Conservation (phyloP, 768 basidiomycete genomes). For the Dioszegia aurantiaca region DNA sequence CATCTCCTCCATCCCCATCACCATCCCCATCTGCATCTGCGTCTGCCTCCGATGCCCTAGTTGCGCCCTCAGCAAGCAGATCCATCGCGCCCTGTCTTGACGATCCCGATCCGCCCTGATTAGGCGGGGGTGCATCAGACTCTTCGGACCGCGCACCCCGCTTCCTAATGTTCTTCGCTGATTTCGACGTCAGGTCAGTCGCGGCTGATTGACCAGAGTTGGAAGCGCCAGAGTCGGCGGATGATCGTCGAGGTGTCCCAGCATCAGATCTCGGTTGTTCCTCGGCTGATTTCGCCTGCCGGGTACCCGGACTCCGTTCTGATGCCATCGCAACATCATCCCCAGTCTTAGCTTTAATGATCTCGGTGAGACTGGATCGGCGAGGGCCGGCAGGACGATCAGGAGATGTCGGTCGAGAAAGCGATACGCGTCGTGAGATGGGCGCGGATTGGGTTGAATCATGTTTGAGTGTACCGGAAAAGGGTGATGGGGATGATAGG, state of each 20-base stretch:
- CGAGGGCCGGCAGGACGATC: slow-evolving; percentile 7
- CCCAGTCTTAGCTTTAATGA: slow-evolving; percentile 33
- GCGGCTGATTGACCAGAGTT: too few relatives aligned
- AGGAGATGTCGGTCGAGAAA: slow-evolving; percentile 33
- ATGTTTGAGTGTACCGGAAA: not conserved
- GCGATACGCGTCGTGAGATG: slow-evolving; percentile 12
- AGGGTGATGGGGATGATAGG: slow-evolving; percentile 1
- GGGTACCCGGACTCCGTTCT: slow-evolving; percentile 2
- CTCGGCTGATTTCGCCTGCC: not conserved
- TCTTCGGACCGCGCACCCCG: not conserved
- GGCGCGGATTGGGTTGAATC: slow-evolving; percentile 1
- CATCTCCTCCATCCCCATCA: not conserved
- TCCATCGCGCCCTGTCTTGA: slow-evolving; percentile 37
- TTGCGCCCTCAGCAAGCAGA: slow-evolving; percentile 30
- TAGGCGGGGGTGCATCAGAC: too few relatives aligned
- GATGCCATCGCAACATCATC: slow-evolving; percentile 29
- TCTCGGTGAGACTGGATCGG: slow-evolving; percentile 35
- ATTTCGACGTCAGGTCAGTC: too few relatives aligned
- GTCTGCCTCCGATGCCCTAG: slow-evolving; percentile 24
- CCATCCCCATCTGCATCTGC: slow-evolving; percentile 16
- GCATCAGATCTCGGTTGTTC: too few relatives aligned
- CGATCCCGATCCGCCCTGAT: not conserved
- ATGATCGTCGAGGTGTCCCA: too few relatives aligned
- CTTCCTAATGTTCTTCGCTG: not conserved
- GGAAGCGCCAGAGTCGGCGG: too few relatives aligned